Base-by-base conservation (phyloP, 129 eudicot species). In the Ambrosia artemisiifolia region DNA sequence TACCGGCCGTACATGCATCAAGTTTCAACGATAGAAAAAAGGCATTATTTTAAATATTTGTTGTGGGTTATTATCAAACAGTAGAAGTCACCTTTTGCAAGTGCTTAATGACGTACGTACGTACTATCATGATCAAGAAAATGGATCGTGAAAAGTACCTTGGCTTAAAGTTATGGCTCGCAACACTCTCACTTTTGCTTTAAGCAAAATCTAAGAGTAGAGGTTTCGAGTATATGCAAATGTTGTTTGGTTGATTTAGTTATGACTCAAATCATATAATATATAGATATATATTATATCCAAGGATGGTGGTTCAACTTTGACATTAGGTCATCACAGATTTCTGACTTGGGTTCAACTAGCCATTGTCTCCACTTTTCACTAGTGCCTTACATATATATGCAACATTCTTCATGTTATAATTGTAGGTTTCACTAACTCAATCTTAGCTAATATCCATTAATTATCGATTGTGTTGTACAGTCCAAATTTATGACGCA, bases 271-370 rank as follows among this genome's bases (percentile, higher is more conserved):
- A 69, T 77, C 71, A 61, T 24, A 24, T 24, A 24, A 24, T 24
- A 24, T 24, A 24, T 24, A n/a, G n/a, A n/a, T n/a, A n/a, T n/a
- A n/a, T n/a, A n/a, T n/a, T n/a, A 24, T 24, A 24, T 72, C 69
- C 63, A 72, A n/a, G n/a, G n/a, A n/a, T 72, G 63, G 56, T 79
- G 78, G 83, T 72, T 79, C 28, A 66, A 57, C 11, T 63, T 67
- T 67, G 64, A 65, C 70, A 70, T 77, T 69, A 11, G 28, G 72
- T 78, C 72, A 63, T 78, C 72, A 47, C 24, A 79, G 75, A 73
- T 73, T 66, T 66, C 74, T 79, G 79, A 79, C 79, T 59, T 72
- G 79, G 75, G 83, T 67, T 79, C 83, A 79, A 79, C 83, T 73
- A 79, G 43, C 74, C 47, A 59, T 50, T 79, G 83, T 79, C 79